Conservation (phyloP, 2,329 filamentous ascomycete genomes). For the Cadophora gregata region DNA sequence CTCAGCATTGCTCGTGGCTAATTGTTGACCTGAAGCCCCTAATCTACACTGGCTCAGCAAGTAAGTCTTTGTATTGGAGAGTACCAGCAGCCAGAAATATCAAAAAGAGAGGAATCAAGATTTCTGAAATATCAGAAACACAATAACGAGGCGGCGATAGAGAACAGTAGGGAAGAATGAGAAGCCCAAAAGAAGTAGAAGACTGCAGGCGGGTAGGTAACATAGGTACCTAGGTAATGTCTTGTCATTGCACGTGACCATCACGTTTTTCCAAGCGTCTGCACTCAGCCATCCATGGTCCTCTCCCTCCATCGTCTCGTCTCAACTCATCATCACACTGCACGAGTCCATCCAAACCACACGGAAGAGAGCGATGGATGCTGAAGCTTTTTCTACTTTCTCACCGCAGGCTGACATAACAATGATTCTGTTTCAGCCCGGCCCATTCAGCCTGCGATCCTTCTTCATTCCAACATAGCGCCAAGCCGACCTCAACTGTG, state of each 20-base stretch:
- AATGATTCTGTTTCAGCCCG: constrained; percentile 5
- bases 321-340: background rate
- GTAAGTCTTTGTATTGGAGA: too few species aligned
- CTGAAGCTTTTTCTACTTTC: constrained; percentile 1
- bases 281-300: background rate
- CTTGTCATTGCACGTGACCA: background rate
- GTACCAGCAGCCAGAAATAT: too few species aligned
- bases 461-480: background rate
- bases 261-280: background rate
- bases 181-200: too few species aligned
- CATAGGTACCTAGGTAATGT: too few species aligned
- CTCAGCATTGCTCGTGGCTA: too few species aligned
- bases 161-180: too few species aligned
- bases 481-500: constrained; percentile 8
- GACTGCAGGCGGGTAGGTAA: too few species aligned
- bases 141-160: too few species aligned
- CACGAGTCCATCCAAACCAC: background rate
- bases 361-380: background rate
- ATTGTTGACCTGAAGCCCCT: too few species aligned
- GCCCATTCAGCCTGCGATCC: constrained; percentile 4
- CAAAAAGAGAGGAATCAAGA: too few species aligned
- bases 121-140: too few species aligned
- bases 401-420: background rate
- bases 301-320: background rate
- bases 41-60: too few species aligned